phyloP scores from a whole-genome alignment of 805 yeast genomes.

The Saccharomycopsis fermentans region DNA sequence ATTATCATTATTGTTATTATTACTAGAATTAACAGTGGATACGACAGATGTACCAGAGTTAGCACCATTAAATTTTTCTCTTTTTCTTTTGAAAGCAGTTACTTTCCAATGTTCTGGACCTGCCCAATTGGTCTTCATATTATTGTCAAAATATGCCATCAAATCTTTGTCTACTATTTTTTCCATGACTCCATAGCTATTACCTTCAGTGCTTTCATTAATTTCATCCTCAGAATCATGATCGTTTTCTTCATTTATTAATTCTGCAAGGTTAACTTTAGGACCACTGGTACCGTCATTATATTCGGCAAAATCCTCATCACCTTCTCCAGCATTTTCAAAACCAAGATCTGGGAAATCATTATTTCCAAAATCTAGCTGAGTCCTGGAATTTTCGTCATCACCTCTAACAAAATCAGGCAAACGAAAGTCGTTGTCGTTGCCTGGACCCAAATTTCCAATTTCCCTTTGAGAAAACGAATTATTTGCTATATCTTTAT shows the following conservation, averaged over 20 bases:
- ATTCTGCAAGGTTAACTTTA: slow-evolving; percentile 17
- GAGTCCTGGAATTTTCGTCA: slow-evolving; percentile 22
- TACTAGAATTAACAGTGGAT: background rate
- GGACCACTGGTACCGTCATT: slow-evolving; percentile 20
- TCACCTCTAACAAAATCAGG: slow-evolving; percentile 17
- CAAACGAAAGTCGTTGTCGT: slow-evolving; percentile 17
- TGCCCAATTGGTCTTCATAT: slow-evolving; percentile 64
- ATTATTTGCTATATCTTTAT: slow-evolving; percentile 4
- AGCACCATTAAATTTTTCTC: slow-evolving; percentile 24
- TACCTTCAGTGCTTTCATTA: slow-evolving; percentile 20
- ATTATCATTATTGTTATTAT: too few relatives aligned
- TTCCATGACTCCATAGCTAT: slow-evolving; percentile 21
- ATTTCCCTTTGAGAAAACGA: slow-evolving; percentile 18
- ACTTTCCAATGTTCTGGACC: slow-evolving; percentile 94
- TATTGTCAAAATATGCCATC: slow-evolving; percentile 73
- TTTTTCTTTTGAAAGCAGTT: slow-evolving; percentile 39
- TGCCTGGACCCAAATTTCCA: slow-evolving; percentile 17
- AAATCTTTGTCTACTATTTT: slow-evolving; percentile 46
- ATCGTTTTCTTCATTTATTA: slow-evolving; percentile 20
- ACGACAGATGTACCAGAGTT: background rate
- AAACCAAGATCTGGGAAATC: slow-evolving; percentile 19
- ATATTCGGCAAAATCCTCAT: slow-evolving; percentile 18
- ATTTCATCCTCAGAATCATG: slow-evolving; percentile 20
- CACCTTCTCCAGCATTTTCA: slow-evolving; percentile 22
- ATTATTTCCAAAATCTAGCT: slow-evolving; percentile 21